phyloP scores from a whole-genome alignment of 1,284 basidiomycete genomes.

The Fomitiporia mediterranea region DNA sequence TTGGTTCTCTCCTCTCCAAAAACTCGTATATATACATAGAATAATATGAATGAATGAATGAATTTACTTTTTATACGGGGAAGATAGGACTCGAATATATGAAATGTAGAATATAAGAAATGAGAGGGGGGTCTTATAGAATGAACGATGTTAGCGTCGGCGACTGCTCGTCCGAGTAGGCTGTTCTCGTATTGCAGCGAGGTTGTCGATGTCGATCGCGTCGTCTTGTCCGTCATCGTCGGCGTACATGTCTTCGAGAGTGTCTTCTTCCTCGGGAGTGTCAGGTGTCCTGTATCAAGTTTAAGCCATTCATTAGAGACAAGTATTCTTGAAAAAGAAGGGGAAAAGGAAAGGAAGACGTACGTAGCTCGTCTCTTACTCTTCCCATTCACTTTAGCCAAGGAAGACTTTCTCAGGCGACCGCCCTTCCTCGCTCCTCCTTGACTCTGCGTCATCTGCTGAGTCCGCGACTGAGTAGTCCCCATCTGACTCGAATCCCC shows the following conservation, averaged over 20 bases:
- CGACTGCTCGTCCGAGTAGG: constrained; percentile 7
- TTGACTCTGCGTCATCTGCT: constrained; percentile 6
- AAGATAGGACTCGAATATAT: too few relatives aligned
- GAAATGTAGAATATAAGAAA: too few relatives aligned
- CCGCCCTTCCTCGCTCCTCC: constrained; percentile 19
- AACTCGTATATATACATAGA: too few relatives aligned
- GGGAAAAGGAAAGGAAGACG: neutral
- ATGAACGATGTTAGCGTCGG: neutral
- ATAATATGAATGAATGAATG: too few relatives aligned
- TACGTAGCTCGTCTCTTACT: constrained; percentile 21
- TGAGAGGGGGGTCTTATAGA: neutral
- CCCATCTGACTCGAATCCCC: constrained; percentile 32
- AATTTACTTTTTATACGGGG: too few relatives aligned
- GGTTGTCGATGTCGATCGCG: constrained; percentile 26
- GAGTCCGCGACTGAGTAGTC: constrained; percentile 24
- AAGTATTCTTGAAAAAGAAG: neutral
- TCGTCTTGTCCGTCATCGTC: constrained; percentile 26
- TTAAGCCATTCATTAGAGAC: neutral
- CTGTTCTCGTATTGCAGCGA: constrained; percentile 24
- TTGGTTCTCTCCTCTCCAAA: too few relatives aligned
- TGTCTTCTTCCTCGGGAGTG: constrained; percentile 31
- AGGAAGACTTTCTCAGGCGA: constrained; percentile 28
- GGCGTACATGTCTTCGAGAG: constrained; percentile 33
- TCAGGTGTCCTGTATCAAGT: constrained; percentile 13
- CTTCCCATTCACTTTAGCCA: constrained; percentile 24